Evolutionary conservation across 306 rosid genomes (phyloP), one percentile per base, ranked within the genome.

Genomic region (Sphenostylis stenocarpa): DNA sequence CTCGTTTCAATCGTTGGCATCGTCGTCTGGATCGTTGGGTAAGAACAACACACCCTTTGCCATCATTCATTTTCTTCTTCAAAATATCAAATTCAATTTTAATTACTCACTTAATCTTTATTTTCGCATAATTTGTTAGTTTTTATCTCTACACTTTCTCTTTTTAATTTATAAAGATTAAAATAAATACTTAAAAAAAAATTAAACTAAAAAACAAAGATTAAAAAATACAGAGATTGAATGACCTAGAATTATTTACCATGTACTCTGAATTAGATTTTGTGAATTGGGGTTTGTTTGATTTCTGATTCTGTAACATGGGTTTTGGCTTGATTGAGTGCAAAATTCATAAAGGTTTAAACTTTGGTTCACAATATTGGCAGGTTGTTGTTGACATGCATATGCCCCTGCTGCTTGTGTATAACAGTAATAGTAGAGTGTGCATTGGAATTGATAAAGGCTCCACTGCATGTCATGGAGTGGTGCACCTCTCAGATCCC

Each of bases 401-500:
- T 93, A 63, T 93, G 98, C 53, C 98, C 98, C 4, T 93, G 97
- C 84, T 93, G 91, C 36, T 85, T 93, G 73, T 93, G 98, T 79
- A 17, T 91, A 77, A 91, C 97, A 21, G 68, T 91, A n/a, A 67
- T 93, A n/a, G 98, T 93, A 82, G 97, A 93, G 83, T 70, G 90
- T 72, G 97, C 95, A 6, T 80, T 93, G 66, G 84, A 78, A 63
- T 82, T 93, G 74, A 7, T 93, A 11, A 93, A 93, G 81, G 98
- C 98, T 76, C 98, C 97, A 1, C 55, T 93, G 49, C 97, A 91
- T 57, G 98, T 93, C 0, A 91, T 93, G 96, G 86, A 84, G 73
- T 93, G 98, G 98, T 93, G 91, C 83, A 93, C 98, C 49, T 86
- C 89, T 81, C 85, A 88, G 85, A 93, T 93, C 63, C 97, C 95